These are phyloP conservation scores for Ensete glaucum DNA, from an alignment of 176 grass and related monocot species.

Conservation along the genomic window DNA sequence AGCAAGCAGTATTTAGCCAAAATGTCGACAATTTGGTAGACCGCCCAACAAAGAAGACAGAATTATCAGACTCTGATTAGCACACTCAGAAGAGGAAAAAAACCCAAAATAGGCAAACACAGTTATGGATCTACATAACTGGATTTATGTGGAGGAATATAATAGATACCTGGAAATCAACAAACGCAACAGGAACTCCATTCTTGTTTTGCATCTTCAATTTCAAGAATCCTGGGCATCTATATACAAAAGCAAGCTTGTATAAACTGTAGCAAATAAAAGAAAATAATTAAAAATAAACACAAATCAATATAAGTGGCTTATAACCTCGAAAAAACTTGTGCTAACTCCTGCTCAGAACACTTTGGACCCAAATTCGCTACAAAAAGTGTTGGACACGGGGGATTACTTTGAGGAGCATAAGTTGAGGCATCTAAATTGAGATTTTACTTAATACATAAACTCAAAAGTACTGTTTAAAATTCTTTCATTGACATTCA, in stretches of 20 bases:
- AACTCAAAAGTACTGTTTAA: no score
- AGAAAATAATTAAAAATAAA: background rate
- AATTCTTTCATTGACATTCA: no score
- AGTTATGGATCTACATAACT: background rate
- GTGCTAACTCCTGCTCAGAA: conserved; percentile 59
- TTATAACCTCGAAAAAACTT: conserved; percentile 78
- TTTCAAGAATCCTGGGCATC: conserved; percentile 75
- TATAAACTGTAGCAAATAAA: conserved; percentile 11
- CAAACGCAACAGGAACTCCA: conserved; percentile 83
- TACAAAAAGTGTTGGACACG: conserved; percentile 86
- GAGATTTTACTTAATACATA: no score
- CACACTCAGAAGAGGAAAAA: no score
- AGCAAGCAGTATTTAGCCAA: no score
- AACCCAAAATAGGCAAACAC: no score
- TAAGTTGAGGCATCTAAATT: conserved; percentile 2
- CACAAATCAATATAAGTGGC: background rate
- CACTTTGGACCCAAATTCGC: conserved; percentile 68
- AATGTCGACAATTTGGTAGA: no score
- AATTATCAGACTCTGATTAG: no score
- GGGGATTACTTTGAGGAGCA: conserved; percentile 59
- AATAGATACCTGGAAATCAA: conserved; percentile 72
- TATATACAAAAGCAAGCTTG: conserved; percentile 28
- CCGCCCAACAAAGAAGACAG: no score
- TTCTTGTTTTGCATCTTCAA: conserved; percentile 87
- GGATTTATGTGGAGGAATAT: background rate